Conservation (phyloP, 352 stramenopile genomes). For the Phytopythium chamaehyphon region DNA sequence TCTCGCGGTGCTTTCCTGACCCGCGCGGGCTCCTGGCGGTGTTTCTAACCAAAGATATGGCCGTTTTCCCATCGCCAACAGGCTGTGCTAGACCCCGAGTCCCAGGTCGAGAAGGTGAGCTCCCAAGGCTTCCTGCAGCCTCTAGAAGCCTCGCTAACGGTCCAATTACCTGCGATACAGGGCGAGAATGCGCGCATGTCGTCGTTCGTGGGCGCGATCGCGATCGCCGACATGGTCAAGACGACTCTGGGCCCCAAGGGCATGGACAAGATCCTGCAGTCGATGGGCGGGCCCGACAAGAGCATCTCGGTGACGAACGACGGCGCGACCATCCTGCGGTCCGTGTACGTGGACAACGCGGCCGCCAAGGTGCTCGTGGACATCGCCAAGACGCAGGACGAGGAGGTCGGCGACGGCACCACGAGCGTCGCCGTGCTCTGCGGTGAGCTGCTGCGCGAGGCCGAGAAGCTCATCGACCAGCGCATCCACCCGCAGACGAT, state of each 20-base stretch:
- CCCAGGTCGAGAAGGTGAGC: conserved; percentile 73
- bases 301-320: conserved; percentile 98
- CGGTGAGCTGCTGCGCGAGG: conserved; percentile 96
- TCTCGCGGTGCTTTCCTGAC: too few relatives aligned
- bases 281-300: conserved; percentile 79
- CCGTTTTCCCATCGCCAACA: conserved; percentile 11
- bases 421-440: conserved; percentile 96
- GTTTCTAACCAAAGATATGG: neutral
- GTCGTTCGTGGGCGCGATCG: conserved; percentile 98
- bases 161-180: conserved; percentile 27
- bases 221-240: conserved; percentile 99
- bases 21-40: neutral
- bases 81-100: conserved; percentile 73
- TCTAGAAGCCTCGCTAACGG: neutral
- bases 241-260: conserved; percentile 99
- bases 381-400: conserved; percentile 98
- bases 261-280: conserved; percentile 99
- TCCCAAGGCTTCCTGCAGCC: neutral
- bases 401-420: conserved; percentile 98
- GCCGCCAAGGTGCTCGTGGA: conserved; percentile 99
- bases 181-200: conserved; percentile 98
- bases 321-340: conserved; percentile 97
- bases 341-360: conserved; percentile 97
- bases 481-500: conserved; percentile 98
- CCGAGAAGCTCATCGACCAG: conserved; percentile 95